Percentiles rank a stretch among this genome's conserved stretches.
These are phyloP conservation scores for Ogataea pignaliae DNA, from an alignment of 805 yeast species.

Conservation along the genomic window DNA sequence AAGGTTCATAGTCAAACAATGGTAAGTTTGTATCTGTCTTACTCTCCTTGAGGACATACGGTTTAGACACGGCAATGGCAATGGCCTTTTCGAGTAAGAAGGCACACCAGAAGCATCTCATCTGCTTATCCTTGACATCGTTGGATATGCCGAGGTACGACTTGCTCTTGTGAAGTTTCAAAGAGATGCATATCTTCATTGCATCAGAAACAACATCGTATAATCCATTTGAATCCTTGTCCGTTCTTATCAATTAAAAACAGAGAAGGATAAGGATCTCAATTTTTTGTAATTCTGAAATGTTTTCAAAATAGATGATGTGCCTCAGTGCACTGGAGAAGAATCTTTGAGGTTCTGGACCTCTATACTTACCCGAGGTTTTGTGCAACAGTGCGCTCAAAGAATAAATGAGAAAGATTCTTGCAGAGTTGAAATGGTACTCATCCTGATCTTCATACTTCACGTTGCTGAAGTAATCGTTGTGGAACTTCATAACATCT, in stretches of 20 bases:
- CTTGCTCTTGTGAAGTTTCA: slow-evolving; percentile 34
- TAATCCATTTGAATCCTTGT: slow-evolving; percentile 51
- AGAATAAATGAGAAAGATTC: slow-evolving; percentile 53
- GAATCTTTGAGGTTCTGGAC: slow-evolving; percentile 50
- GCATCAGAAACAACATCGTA: slow-evolving; percentile 52
- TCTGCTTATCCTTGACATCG: slow-evolving; percentile 32
- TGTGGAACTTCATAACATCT: slow-evolving; percentile 47
- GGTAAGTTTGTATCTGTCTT: slow-evolving; percentile 47
- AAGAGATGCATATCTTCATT: slow-evolving; percentile 38
- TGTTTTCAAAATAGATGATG: slow-evolving; percentile 39
- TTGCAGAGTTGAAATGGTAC: slow-evolving; percentile 49
- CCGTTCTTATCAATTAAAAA: slow-evolving; percentile 55
- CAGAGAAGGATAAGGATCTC: slow-evolving; percentile 51
- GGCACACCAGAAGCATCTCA: slow-evolving; percentile 62
- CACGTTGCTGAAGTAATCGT: slow-evolving; percentile 37
- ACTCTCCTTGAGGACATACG: slow-evolving; percentile 48
- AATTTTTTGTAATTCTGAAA: slow-evolving; percentile 41
- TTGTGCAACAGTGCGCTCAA: slow-evolving; percentile 48
- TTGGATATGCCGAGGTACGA: slow-evolving; percentile 29
- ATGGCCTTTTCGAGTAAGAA: slow-evolving; percentile 60
- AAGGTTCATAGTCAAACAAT: slow-evolving; percentile 42
- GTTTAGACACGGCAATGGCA: slow-evolving; percentile 57
- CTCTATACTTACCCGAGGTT: slow-evolving; percentile 52
- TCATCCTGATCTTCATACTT: slow-evolving; percentile 28
- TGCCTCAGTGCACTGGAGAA: slow-evolving; percentile 59